These are phyloP conservation scores for Saitozyma sp. DNA, from an alignment of 768 basidiomycete genomes.

Conservation along the genomic window DNA sequence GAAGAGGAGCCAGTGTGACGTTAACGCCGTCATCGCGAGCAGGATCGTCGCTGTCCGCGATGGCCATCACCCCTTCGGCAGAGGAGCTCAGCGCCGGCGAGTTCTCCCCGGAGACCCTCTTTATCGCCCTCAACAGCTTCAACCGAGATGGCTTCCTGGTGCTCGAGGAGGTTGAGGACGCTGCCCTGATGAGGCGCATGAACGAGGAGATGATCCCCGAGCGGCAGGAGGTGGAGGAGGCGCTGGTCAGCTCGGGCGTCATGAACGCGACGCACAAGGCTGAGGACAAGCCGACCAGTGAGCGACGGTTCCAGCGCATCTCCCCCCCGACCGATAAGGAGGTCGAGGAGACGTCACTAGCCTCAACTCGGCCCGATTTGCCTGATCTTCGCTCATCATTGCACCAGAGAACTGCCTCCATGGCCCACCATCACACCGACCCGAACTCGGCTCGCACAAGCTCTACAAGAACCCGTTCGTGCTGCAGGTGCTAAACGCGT, in stretches of 20 bases:
- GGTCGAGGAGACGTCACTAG: neutral
- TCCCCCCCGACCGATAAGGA: neutral
- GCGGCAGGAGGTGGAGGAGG: neutral
- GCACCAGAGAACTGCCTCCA: too few relatives aligned
- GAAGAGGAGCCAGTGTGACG: too few relatives aligned
- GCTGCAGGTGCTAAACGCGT: too few relatives aligned
- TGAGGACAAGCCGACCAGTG: constrained; percentile 5
- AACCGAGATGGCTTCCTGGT: constrained; percentile 14
- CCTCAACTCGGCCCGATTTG: neutral
- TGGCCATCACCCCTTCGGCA: constrained; percentile 3
- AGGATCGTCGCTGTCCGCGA: neutral
- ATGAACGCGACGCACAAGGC: constrained; percentile 10
- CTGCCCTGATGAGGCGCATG: neutral
- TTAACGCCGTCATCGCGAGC: too few relatives aligned
- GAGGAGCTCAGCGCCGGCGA: constrained; percentile 4
- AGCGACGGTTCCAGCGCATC: neutral
- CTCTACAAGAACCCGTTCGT: too few relatives aligned
- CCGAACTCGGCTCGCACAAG: too few relatives aligned
- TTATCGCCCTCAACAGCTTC: constrained; percentile 4
- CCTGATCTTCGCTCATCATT: too few relatives aligned
- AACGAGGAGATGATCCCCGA: constrained; percentile 1
- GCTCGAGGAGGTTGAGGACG: constrained; percentile 6
- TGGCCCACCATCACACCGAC: too few relatives aligned
- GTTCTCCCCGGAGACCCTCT: constrained; percentile 12
- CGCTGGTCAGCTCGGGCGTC: too few relatives aligned